Evolutionary conservation across 2,329 filamentous ascomycete genomes (phyloP).

Genomic region (Calonectria pseudoturangicola): DNA sequence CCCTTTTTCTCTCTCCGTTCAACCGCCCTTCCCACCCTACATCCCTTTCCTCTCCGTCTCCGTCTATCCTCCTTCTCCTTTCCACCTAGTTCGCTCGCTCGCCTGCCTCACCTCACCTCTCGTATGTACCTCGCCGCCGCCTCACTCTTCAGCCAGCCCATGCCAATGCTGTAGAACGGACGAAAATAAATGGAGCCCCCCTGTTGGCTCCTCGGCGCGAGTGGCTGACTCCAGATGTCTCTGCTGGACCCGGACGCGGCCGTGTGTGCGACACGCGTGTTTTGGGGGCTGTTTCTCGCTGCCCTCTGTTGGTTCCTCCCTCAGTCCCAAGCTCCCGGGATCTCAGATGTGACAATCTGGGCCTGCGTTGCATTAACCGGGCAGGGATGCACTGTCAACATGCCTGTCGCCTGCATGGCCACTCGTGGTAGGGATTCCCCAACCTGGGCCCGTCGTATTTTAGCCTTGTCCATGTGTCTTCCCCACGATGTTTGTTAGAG

Average conservation of each 20-base stretch:
- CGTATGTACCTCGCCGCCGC: conserved; percentile 32
- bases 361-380: conserved; percentile 48
- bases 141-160: conserved; percentile 20
- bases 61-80: not conserved
- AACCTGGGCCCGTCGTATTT: conserved; percentile 41
- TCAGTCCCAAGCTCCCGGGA: conserved; percentile 53
- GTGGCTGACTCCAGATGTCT: conserved; percentile 44
- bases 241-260: conserved; percentile 45
- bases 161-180: conserved; percentile 45
- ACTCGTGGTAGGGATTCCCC: conserved; percentile 38
- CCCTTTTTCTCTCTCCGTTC: not conserved
- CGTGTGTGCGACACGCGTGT: conserved; percentile 18
- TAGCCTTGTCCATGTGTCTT: conserved; percentile 42
- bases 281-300: not conserved
- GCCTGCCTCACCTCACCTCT: not conserved
- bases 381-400: conserved; percentile 48
- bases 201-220: conserved; percentile 52
- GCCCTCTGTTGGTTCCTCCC: conserved; percentile 40
- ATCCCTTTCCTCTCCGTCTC: not conserved
- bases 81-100: conserved; percentile 6
- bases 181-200: conserved; percentile 52
- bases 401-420: conserved; percentile 38
- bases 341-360: conserved; percentile 51
- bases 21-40: not conserved
- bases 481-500: conserved; percentile 25